Evolutionary conservation across 768 basidiomycete species (phyloP).

Genomic region (Pisolithus orientalis): DNA sequence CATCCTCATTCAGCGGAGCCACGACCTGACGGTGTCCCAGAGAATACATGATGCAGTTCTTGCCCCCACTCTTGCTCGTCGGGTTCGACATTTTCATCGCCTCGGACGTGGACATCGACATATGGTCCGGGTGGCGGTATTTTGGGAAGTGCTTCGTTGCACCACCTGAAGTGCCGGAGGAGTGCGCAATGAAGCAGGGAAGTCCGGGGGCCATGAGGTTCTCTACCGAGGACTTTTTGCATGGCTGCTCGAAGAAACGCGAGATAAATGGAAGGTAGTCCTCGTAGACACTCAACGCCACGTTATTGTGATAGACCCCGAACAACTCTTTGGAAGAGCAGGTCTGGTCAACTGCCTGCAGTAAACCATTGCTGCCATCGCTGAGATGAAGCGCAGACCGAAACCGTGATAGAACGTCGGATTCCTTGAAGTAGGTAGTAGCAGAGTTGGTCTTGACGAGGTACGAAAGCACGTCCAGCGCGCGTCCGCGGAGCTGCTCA

Average conservation of each 20-base stretch:
- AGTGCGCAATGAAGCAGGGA: slow-evolving; percentile 18
- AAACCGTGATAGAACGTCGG: slow-evolving; percentile 9
- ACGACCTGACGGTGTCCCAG: slow-evolving; percentile 11
- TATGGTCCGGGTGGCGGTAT: slow-evolving; percentile 15
- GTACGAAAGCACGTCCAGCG: slow-evolving; percentile 17
- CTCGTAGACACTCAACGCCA: slow-evolving; percentile 11
- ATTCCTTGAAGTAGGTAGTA: slow-evolving; percentile 13
- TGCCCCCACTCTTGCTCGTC: slow-evolving; percentile 5
- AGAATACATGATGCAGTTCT: slow-evolving; percentile 17
- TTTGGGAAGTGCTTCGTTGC: slow-evolving; percentile 14
- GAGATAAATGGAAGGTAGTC: slow-evolving; percentile 16
- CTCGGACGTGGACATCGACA: slow-evolving; percentile 11
- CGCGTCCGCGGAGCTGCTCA: slow-evolving; percentile 12
- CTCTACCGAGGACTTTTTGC: slow-evolving; percentile 12
- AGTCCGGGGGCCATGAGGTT: slow-evolving; percentile 17
- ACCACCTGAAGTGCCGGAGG: slow-evolving; percentile 12
- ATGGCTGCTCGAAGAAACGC: slow-evolving; percentile 15
- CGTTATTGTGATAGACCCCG: slow-evolving; percentile 9
- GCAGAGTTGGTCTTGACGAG: slow-evolving; percentile 15
- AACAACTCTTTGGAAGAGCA: neutral
- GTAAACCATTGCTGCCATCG: neutral
- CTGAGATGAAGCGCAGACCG: slow-evolving; percentile 3
- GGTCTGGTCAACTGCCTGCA: neutral
- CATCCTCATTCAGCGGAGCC: slow-evolving; percentile 4
- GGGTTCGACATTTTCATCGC: slow-evolving; percentile 9